These are phyloP conservation scores for Tuctoria greenei DNA, from an alignment of 176 grass and related monocot genomes.

Conservation along the genomic window DNA sequence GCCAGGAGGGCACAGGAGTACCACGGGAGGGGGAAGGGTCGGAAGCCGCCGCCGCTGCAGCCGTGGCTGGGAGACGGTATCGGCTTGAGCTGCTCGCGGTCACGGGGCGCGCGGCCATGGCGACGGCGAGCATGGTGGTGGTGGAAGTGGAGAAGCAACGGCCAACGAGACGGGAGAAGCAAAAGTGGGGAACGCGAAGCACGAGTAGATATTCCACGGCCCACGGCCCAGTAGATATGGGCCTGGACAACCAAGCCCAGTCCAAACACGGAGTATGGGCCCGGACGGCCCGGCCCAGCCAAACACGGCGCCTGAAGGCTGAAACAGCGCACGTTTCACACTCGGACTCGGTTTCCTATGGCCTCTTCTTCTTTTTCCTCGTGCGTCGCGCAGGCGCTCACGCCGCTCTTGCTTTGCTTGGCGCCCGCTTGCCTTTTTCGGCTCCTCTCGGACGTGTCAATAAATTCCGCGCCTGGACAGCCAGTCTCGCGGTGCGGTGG, in stretches of 20 bases:
- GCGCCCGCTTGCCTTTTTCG: neutral
- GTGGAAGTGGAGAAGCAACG: neutral
- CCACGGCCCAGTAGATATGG: neutral
- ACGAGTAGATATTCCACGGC: conserved; percentile 6
- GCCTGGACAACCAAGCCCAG: neutral
- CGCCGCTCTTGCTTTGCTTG: neutral
- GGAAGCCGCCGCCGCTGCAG: neutral
- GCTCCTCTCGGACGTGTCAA: neutral
- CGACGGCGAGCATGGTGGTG: conserved; percentile 16
- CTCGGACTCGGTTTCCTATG: neutral
- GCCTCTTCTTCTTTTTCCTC: neutral
- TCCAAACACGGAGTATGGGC: neutral
- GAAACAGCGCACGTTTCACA: neutral
- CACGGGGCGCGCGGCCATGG: conserved; percentile 37
- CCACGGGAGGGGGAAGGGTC: neutral
- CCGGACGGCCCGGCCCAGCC: too few species aligned
- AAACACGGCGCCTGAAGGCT: neutral
- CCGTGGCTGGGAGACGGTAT: neutral
- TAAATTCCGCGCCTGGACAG: neutral
- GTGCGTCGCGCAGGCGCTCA: neutral
- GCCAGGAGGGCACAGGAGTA: neutral
- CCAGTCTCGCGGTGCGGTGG: neutral
- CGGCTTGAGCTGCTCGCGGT: neutral
- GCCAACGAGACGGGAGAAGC: neutral
- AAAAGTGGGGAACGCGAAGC: neutral